Evolutionary conservation across 1,284 basidiomycete genomes (phyloP), one percentile per base, ranked within the genome.

Genomic region (Flammula alnicola): DNA sequence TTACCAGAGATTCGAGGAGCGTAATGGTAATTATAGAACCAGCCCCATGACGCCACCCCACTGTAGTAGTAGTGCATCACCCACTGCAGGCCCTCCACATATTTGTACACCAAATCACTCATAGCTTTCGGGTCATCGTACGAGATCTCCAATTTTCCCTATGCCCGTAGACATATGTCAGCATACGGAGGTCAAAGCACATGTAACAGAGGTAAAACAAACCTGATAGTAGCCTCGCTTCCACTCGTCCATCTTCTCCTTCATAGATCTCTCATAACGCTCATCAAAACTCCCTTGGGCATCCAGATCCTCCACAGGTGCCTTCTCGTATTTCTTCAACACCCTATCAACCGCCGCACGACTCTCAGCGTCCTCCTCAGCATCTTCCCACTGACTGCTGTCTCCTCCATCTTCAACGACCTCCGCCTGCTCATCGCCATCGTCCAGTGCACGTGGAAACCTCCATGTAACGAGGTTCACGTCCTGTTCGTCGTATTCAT

Each of bases 21-120:
- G 69, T 97, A 99, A 69, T 99, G 96, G 68, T 98, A 98, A 66
- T 95, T 78, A 73, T 98, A 99, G 76, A 98, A 99, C 97, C 97
- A 99, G 20, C 93, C 84, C 96, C 96, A 99, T 4, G 93, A 95
- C 2, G 93, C 91, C 11, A 98, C 95, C 27, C 96, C 96, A 57
- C 91, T 86, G 72, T 98, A 98, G 70, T 99, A 99, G 71, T 99
- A 99, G 67, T 95, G 91, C 84, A 99, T 89, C 25, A 99, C 94
- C 97, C 96, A 99, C 67, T 99, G 97, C 54, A 99, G 73, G 1
- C 96, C 97, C 67, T 99, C 94, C 30, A 94, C 81, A 68, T 98
- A 99, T 54, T 86, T 82, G 63, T 80, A 93, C 8, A 84, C 75
- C 45, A 98, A 73, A 40, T 79, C 78, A 43, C 76, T 74, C 75